Percentiles rank a stretch among this genome's conserved stretches.
Evolutionary conservation across 805 yeast species (phyloP).

Genomic region (Teunomyces aglyptinius): DNA sequence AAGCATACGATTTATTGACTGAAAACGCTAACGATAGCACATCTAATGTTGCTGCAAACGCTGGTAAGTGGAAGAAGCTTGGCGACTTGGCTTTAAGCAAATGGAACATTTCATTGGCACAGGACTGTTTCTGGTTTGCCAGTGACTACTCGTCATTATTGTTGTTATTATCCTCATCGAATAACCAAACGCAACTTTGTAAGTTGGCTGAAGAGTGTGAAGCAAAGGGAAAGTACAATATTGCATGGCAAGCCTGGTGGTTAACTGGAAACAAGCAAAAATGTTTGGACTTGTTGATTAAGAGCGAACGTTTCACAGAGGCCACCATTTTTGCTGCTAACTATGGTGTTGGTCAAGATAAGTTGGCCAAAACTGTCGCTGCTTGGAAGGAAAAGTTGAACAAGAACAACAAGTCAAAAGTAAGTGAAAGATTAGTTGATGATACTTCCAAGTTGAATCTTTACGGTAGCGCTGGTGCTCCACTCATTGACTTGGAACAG

Average conservation of each 20-base stretch:
- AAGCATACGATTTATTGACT: constrained; percentile 58
- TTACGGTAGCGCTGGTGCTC: constrained; percentile 12
- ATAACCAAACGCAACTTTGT: constrained; percentile 58
- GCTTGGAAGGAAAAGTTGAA: constrained; percentile 67
- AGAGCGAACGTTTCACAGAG: constrained; percentile 73
- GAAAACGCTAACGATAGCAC: constrained; percentile 45
- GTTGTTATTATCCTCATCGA: constrained; percentile 78
- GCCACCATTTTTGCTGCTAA: constrained; percentile 79
- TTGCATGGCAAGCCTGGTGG: constrained; percentile 94
- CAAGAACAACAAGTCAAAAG: constrained; percentile 48
- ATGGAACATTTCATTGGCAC: constrained; percentile 82
- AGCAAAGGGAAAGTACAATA: constrained; percentile 75
- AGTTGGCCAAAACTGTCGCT: constrained; percentile 46
- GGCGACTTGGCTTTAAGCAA: constrained; percentile 81
- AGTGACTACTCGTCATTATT: constrained; percentile 79
- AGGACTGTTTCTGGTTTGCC: constrained; percentile 73
- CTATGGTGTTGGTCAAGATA: constrained; percentile 49
- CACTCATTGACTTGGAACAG: constrained; percentile 15
- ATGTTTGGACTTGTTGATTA: constrained; percentile 63
- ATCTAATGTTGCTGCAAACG: constrained; percentile 36
- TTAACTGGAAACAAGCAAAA: constrained; percentile 64
- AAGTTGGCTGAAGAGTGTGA: constrained; percentile 67
- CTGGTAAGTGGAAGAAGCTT: constrained; percentile 77
- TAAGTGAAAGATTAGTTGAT: constrained; percentile 60
- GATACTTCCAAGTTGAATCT: constrained; percentile 29